Evolutionary conservation across 441 rosid species (phyloP).

Genomic region (Dalechampia spathulata): DNA sequence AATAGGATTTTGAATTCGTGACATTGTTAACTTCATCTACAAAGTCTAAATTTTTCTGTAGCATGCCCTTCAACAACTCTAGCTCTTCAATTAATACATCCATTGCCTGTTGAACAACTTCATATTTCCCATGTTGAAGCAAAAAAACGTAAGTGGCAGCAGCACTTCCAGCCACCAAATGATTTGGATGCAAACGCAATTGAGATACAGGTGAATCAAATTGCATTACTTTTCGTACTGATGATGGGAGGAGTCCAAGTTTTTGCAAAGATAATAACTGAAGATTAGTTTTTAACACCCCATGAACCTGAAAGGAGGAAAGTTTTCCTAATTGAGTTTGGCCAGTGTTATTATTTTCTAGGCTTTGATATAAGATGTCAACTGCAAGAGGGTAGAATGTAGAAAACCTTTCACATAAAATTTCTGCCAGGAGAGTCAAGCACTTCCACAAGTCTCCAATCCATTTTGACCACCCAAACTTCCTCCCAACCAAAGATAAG

Average conservation of each 20-base stretch:
- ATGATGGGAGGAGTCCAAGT: constrained; percentile 68
- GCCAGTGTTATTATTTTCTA: constrained; percentile 35
- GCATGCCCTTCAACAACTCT: constrained; percentile 53
- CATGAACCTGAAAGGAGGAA: constrained; percentile 77
- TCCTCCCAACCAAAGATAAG: constrained; percentile 71
- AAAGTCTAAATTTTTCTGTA: constrained; percentile 32
- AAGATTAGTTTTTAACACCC: constrained; percentile 88
- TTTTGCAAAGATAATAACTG: constrained; percentile 91
- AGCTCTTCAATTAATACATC: constrained; percentile 59
- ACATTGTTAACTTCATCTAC: constrained; percentile 31
- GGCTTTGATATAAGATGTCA: constrained; percentile 75
- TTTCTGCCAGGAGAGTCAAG: constrained; percentile 95
- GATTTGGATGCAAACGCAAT: constrained; percentile 86
- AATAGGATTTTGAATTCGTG: constrained; percentile 34
- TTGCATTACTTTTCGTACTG: constrained; percentile 60
- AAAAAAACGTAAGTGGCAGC: constrained; percentile 88
- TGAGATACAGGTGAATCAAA: constrained; percentile 73
- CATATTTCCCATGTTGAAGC: constrained; percentile 85
- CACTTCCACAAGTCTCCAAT: constrained; percentile 84
- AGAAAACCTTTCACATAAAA: constrained; percentile 75
- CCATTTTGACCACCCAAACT: constrained; percentile 98
- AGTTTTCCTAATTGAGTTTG: constrained; percentile 53
- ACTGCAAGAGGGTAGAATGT: constrained; percentile 61
- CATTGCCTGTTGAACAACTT: constrained; percentile 72
- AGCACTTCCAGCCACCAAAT: constrained; percentile 80